A percentile compares a stretch with the other conserved stretches of the same genome.
Evolutionary conservation across 768 basidiomycete genomes (phyloP).

Genomic region (Rhizopogon salebrosus): DNA sequence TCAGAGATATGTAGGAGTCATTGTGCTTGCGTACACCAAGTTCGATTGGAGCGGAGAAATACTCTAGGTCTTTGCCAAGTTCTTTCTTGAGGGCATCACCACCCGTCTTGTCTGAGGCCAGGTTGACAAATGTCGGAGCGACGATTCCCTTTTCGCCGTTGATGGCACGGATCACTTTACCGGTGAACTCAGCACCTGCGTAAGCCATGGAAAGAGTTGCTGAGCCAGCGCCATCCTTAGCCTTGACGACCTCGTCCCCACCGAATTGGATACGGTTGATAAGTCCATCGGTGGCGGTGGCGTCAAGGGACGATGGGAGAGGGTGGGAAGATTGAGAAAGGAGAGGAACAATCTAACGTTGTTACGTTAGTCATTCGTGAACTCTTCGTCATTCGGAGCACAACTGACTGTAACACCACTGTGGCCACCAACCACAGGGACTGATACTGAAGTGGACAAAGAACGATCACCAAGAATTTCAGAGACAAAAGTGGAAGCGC

Average conservation of each 20-base stretch:
- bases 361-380: constrained; percentile 6
- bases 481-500: constrained; percentile 93
- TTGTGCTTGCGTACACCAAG: constrained; percentile 59
- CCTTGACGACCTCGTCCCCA: constrained; percentile 97
- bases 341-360: constrained; percentile 82
- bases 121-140: constrained; percentile 80
- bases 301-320: constrained; percentile 53
- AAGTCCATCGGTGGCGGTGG: constrained; percentile 50
- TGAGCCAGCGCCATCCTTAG: constrained; percentile 87
- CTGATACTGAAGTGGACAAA: constrained; percentile 56
- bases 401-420: constrained; percentile 77
- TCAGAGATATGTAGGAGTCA: not conserved
- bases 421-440: constrained; percentile 95
- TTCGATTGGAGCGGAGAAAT: constrained; percentile 86
- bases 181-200: constrained; percentile 87
- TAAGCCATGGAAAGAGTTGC: constrained; percentile 98
- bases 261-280: constrained; percentile 90
- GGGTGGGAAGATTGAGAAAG: constrained; percentile 86
- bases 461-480: constrained; percentile 65
- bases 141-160: constrained; percentile 87
- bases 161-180: constrained; percentile 76
- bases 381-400: not conserved
- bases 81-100: constrained; percentile 73
- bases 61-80: constrained; percentile 71
- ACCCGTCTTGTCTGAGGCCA: constrained; percentile 64